Percentiles rank a stretch among this genome's conserved stretches.
These are phyloP conservation scores for Papiliotrema flavescens DNA, from an alignment of 1,284 basidiomycete species.

Conservation along the genomic window DNA sequence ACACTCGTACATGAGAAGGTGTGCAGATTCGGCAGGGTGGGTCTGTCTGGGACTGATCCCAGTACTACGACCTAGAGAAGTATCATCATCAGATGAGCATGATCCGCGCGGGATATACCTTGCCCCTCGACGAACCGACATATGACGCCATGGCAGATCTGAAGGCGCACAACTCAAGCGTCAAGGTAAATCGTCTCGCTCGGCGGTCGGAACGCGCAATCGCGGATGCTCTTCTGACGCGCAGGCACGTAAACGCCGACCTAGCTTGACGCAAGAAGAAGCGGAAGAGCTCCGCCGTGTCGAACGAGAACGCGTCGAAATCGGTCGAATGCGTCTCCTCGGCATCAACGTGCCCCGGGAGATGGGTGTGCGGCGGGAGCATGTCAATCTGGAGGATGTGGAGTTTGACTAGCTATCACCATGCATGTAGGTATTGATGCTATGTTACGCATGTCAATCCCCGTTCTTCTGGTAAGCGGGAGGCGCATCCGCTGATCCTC, in stretches of 20 bases:
- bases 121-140: slow-evolving; percentile 49
- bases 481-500: no score
- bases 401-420: background rate
- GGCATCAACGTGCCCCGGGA: slow-evolving; percentile 39
- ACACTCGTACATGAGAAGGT: slow-evolving; percentile 81
- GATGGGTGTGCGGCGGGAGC: slow-evolving; percentile 37
- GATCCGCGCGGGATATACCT: slow-evolving; percentile 72
- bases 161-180: slow-evolving; percentile 57
- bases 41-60: background rate
- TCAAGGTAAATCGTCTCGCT: slow-evolving; percentile 19
- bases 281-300: slow-evolving; percentile 72
- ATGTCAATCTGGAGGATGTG: slow-evolving; percentile 4
- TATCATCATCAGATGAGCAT: slow-evolving; percentile 77
- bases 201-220: background rate
- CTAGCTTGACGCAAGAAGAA: slow-evolving; percentile 70
- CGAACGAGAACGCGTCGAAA: slow-evolving; percentile 74
- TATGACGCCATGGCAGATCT: slow-evolving; percentile 80
- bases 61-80: slow-evolving; percentile 75
- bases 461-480: no score
- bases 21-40: background rate
- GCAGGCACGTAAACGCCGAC: slow-evolving; percentile 66
- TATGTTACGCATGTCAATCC: background rate
- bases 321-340: slow-evolving; percentile 45
- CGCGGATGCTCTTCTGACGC: background rate
- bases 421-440: background rate